Base-by-base conservation (phyloP, 2,329 filamentous ascomycete species). In the Colletotrichum phormii region DNA sequence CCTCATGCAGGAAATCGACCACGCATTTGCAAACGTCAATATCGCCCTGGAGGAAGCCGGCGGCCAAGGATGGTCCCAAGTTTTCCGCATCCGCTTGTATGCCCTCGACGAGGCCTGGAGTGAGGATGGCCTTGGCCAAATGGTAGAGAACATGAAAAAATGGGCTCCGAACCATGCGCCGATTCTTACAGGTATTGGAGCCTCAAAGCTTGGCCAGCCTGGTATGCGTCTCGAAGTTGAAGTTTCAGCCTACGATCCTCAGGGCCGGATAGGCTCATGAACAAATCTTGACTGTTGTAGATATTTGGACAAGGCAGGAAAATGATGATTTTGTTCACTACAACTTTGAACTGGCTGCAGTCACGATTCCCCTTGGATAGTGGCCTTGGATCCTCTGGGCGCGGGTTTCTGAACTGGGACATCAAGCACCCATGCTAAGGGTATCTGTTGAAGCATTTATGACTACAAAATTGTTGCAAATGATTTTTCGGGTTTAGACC, bases 11-110 rank as follows among this genome's bases (percentile, higher is more conserved):
- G 78, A 85, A 59, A 83, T 85, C 60, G 81, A 83, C 60, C 80
- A 82, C 72, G 84, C 86, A 0, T 89, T 89, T 75, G 76, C 75
- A 0, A 89, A 88, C 61, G 84, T 89, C 5, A 85, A 89, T 1
- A 73, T 82, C 2, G 77, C 75, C 9, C 76, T 89, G 5, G 82
- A 80, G 37, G 67, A 82, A 22, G 86, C 86, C 0, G 87, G 87
- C 5, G 86, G 85, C 0, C 82, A 86, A 69, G 85, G 84, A 4
- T 87, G 84, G 84, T 76, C 75, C 54, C 84, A 88, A 73, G 87
- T 89, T 1, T 85, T 78, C 74, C 79, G 78, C 0, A 78, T 84
- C 4, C 81, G 79, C n/a, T 80, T 80, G 3, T 85, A 85, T 68
- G 78, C 77, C 0, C 75, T 83, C 2, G 80, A 81, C 37, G 74